Conservation (phyloP, 305 asterid species). For the Solanum hybrid region DNA sequence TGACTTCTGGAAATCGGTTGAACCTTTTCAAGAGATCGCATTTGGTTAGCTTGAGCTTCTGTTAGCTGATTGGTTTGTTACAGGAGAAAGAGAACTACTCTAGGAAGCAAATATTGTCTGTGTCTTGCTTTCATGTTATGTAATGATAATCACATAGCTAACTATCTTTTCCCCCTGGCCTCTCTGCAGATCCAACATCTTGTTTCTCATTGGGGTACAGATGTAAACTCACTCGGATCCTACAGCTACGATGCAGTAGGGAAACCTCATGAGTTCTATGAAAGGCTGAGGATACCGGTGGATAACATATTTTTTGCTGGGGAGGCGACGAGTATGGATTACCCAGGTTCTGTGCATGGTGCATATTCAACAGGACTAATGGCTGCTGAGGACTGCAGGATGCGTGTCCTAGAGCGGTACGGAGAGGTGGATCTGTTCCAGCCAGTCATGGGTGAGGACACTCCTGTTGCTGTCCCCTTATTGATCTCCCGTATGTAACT, state of each 20-base stretch:
- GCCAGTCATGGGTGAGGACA: slow-evolving; percentile 72
- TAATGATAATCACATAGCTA: not conserved
- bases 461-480: slow-evolving; percentile 53
- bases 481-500: slow-evolving; percentile 72
- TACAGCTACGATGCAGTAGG: slow-evolving; percentile 88
- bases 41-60: not conserved
- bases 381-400: slow-evolving; percentile 98
- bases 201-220: slow-evolving; percentile 93
- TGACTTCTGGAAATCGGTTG: not conserved
- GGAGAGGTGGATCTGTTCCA: slow-evolving; percentile 82
- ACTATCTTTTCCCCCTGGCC: not conserved
- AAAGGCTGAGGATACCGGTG: slow-evolving; percentile 74
- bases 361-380: slow-evolving; percentile 83
- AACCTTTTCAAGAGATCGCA: not conserved
- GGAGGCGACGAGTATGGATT: slow-evolving; percentile 82
- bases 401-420: slow-evolving; percentile 85
- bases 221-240: slow-evolving; percentile 67
- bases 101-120: not conserved
- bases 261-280: slow-evolving; percentile 73
- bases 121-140: not conserved
- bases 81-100: not conserved
- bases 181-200: slow-evolving; percentile 72
- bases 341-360: slow-evolving; percentile 91
- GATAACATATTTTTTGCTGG: slow-evolving; percentile 94
- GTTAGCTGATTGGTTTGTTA: not conserved